Percentiles rank a stretch among this genome's conserved stretches.
These are phyloP conservation scores for Dryas integrifolia DNA, from an alignment of 331 rosid species.

Conservation along the genomic window DNA sequence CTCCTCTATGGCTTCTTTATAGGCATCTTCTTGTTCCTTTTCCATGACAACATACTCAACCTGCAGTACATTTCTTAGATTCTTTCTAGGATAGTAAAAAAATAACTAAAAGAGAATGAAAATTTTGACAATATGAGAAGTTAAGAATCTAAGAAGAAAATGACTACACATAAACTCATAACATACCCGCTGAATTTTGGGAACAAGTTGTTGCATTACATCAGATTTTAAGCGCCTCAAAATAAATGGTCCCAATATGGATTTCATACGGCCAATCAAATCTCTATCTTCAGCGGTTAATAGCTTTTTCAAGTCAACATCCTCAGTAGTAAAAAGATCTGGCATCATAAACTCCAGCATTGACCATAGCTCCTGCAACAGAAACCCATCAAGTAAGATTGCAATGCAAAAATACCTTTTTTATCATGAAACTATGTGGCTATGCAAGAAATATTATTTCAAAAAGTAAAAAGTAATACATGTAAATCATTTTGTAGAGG, in stretches of 20 bases:
- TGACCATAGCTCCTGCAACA: slow-evolving; percentile 94
- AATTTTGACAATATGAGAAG: background rate
- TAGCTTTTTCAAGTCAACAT: slow-evolving; percentile 87
- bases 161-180: background rate
- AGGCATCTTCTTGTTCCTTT: slow-evolving; percentile 69
- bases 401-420: background rate
- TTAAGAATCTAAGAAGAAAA: slow-evolving; percentile 13
- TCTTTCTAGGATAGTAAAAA: slow-evolving; percentile 7
- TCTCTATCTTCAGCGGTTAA: slow-evolving; percentile 70
- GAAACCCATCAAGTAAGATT: slow-evolving; percentile 13
- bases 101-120: slow-evolving; percentile 13
- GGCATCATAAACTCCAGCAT: slow-evolving; percentile 97
- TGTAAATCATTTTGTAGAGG: slow-evolving; percentile 95
- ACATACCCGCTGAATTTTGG: slow-evolving; percentile 74
- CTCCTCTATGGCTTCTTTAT: slow-evolving; percentile 85
- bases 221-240: slow-evolving; percentile 92
- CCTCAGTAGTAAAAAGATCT: slow-evolving; percentile 78
- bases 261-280: slow-evolving; percentile 84
- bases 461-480: slow-evolving; percentile 31
- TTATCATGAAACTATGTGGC: background rate
- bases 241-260: slow-evolving; percentile 92
- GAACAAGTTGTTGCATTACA: slow-evolving; percentile 98
- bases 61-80: slow-evolving; percentile 44
- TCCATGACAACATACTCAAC: slow-evolving; percentile 85
- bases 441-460: background rate